phyloP scores from a whole-genome alignment of 2,329 filamentous ascomycete genomes.

The Cytospora paraplurivora region DNA sequence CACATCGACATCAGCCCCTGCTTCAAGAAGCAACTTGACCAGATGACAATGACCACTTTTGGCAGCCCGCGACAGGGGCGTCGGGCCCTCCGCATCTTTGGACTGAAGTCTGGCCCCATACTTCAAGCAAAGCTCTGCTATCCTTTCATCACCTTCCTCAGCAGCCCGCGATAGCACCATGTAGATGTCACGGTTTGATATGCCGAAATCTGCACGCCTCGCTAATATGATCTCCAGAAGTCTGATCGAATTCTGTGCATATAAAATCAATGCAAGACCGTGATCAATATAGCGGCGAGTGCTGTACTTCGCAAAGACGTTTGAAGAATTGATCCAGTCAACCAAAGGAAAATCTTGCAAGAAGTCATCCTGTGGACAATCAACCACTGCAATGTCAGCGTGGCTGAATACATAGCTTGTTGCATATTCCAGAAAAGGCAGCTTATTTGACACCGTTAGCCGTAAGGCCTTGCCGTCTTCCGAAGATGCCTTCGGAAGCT shows the following conservation, averaged over 20 bases:
- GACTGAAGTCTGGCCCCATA: neutral
- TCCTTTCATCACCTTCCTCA: neutral
- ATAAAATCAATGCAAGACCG: neutral
- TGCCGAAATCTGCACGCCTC: neutral
- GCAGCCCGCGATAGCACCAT: neutral
- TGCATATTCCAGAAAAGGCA: conserved; percentile 52
- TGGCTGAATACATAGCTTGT: conserved; percentile 44
- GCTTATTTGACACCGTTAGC: conserved; percentile 27
- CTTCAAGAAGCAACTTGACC: neutral
- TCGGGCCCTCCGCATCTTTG: neutral
- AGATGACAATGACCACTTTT: neutral
- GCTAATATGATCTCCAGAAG: neutral
- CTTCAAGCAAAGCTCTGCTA: neutral
- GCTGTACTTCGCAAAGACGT: conserved; percentile 36
- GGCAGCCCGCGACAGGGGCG: neutral
- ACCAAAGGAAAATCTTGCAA: conserved; percentile 35
- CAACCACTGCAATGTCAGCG: conserved; percentile 40
- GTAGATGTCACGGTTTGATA: neutral
- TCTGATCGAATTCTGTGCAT: neutral
- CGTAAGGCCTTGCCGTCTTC: neutral
- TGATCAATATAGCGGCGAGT: neutral
- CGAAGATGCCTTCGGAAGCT: too few species aligned
- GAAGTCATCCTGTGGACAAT: conserved; percentile 38
- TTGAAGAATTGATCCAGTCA: conserved; percentile 36
- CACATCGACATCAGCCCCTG: neutral